A percentile compares a stretch with the other conserved stretches of the same genome.
These are phyloP conservation scores for Ceratonia siliqua DNA, from an alignment of 306 rosid genomes.

Conservation along the genomic window DNA sequence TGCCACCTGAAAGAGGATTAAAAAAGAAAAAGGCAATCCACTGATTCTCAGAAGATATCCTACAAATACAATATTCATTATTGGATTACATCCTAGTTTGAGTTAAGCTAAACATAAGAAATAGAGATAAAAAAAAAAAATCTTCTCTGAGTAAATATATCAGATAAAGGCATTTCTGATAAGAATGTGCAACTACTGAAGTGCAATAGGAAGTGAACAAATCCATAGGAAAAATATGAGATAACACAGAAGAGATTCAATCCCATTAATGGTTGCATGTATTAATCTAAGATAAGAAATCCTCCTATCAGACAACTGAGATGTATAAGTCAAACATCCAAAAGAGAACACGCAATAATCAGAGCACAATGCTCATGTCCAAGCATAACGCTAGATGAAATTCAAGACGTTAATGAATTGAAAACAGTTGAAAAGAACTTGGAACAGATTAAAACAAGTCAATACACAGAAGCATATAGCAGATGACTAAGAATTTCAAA, in stretches of 20 bases:
- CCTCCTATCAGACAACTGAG: background rate
- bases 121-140: background rate
- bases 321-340: background rate
- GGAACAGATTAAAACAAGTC: background rate
- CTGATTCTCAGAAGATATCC: conserved; percentile 29
- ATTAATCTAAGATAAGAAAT: background rate
- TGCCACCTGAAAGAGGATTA: conserved; percentile 58
- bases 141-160: conserved; percentile 10
- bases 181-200: background rate
- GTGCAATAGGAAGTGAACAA: background rate
- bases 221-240: background rate
- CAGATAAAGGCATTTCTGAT: background rate
- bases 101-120: background rate
- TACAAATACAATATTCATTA: background rate
- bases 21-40: conserved; percentile 2
- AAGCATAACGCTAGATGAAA: background rate
- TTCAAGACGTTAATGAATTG: background rate
- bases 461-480: background rate
- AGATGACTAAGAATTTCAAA: conserved; percentile 1
- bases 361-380: background rate
- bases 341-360: background rate
- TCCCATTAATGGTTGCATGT: too few relatives aligned
- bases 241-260: too few relatives aligned
- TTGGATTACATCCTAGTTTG: background rate
- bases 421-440: conserved; percentile 22